phyloP scores from a whole-genome alignment of 768 basidiomycete genomes.

The Xanthoconium purpureum region DNA sequence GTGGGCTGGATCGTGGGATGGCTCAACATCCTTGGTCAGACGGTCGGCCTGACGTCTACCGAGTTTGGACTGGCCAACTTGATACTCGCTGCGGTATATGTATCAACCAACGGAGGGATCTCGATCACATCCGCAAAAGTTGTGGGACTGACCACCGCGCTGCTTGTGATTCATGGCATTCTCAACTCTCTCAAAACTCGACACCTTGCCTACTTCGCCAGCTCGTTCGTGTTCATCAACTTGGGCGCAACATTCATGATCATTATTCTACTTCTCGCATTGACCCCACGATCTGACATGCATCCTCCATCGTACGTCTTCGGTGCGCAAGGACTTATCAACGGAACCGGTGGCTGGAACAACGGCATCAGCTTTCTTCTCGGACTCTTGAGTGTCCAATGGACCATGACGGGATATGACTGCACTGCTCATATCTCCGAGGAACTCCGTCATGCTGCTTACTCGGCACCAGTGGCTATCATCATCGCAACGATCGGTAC shows the following conservation, averaged over 20 bases:
- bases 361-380: conserved; percentile 44
- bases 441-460: conserved; percentile 52
- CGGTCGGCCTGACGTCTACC: conserved; percentile 32
- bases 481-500: conserved; percentile 46
- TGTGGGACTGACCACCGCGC: conserved; percentile 39
- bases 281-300: conserved; percentile 50
- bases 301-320: conserved; percentile 58
- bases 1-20: conserved; percentile 32
- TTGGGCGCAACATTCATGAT: conserved; percentile 41
- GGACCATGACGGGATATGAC: conserved; percentile 41
- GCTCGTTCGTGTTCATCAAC: conserved; percentile 45
- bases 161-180: conserved; percentile 41
- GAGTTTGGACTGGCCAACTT: conserved; percentile 37
- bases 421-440: conserved; percentile 33
- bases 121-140: conserved; percentile 38
- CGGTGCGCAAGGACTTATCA: conserved; percentile 39
- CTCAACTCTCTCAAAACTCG: conserved; percentile 45
- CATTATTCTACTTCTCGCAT: conserved; percentile 41
- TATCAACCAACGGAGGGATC: conserved; percentile 31
- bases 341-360: conserved; percentile 42
- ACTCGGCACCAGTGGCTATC: conserved; percentile 44
- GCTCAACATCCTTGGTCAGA: conserved; percentile 31
- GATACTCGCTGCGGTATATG: conserved; percentile 30
- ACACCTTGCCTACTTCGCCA: conserved; percentile 33
- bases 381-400: conserved; percentile 46